Percentiles rank a stretch among this genome's conserved stretches.
Evolutionary conservation across 2,329 filamentous ascomycete species (phyloP).

Genomic region (Blumeria hordei): DNA sequence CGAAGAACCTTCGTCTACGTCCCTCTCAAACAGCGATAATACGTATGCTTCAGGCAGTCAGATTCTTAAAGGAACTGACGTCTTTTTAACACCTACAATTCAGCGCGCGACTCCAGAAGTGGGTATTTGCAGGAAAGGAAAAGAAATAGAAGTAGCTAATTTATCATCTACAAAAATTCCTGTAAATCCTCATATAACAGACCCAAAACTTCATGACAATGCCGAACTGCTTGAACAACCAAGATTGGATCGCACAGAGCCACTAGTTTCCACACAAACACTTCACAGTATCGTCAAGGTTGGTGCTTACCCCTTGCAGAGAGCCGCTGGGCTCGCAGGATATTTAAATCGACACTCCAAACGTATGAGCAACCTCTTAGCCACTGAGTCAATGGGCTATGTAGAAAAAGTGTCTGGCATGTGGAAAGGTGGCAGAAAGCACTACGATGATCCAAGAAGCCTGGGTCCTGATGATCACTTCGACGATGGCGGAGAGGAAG

Average conservation of each 20-base stretch:
- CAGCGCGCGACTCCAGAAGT: slow-evolving; percentile 19
- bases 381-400: slow-evolving; percentile 86
- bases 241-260: not conserved
- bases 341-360: slow-evolving; percentile 61
- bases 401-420: slow-evolving; percentile 93
- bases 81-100: slow-evolving; percentile 63
- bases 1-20: slow-evolving; percentile 53
- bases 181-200: slow-evolving; percentile 3
- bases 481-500: slow-evolving; percentile 33
- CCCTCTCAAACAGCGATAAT: slow-evolving; percentile 47
- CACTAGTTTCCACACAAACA: slow-evolving; percentile 23
- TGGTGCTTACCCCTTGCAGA: slow-evolving; percentile 57
- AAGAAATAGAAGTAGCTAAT: not conserved
- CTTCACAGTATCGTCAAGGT: slow-evolving; percentile 33
- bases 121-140: slow-evolving; percentile 3
- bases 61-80: slow-evolving; percentile 65
- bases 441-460: slow-evolving; percentile 46
- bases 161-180: not conserved
- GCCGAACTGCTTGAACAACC: slow-evolving; percentile 9
- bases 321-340: slow-evolving; percentile 59
- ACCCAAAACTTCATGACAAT: slow-evolving; percentile 9
- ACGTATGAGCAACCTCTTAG: slow-evolving; percentile 58
- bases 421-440: slow-evolving; percentile 76
- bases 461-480: slow-evolving; percentile 29
- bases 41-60: slow-evolving; percentile 67